phyloP scores from a whole-genome alignment of 495 filamentous ascomycete species.

The Aspergillus asperescens region DNA sequence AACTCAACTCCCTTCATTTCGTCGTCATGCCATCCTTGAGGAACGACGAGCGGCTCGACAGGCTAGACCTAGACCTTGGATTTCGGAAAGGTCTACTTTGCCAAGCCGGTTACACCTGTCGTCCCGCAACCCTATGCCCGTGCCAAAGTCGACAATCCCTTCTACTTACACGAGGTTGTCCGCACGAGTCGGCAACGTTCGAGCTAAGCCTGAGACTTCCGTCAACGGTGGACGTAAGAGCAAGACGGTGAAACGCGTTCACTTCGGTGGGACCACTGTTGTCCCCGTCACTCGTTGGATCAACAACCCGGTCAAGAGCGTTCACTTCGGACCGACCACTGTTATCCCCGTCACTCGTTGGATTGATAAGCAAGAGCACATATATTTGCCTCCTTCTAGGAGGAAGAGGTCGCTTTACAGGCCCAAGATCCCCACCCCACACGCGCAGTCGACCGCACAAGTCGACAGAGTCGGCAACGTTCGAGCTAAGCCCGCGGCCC shows the following conservation, averaged over 20 bases:
- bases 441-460: background rate
- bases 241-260: slow-evolving; percentile 1
- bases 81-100: slow-evolving; percentile 1
- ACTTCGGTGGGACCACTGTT: background rate
- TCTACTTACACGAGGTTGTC: slow-evolving; percentile 8
- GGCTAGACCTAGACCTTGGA: slow-evolving; percentile 18
- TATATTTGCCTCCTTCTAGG: background rate
- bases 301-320: background rate
- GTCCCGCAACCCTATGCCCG: background rate
- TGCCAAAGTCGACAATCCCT: background rate
- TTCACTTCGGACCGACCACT: background rate
- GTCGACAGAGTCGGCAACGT: background rate
- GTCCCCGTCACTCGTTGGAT: background rate
- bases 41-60: slow-evolving; percentile 17
- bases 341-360: background rate
- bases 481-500: too few species aligned
- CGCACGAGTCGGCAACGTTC: slow-evolving; percentile 6
- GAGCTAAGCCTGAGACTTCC: slow-evolving; percentile 7
- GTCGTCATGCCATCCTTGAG: background rate
- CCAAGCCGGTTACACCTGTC: slow-evolving; percentile 7
- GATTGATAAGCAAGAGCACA: background rate
- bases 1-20: slow-evolving; percentile 5
- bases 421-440: background rate
- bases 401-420: background rate
- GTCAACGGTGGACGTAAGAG: background rate